These are phyloP conservation scores for Fusarium haematococcum DNA, from an alignment of 2,329 filamentous ascomycete genomes.

Conservation along the genomic window DNA sequence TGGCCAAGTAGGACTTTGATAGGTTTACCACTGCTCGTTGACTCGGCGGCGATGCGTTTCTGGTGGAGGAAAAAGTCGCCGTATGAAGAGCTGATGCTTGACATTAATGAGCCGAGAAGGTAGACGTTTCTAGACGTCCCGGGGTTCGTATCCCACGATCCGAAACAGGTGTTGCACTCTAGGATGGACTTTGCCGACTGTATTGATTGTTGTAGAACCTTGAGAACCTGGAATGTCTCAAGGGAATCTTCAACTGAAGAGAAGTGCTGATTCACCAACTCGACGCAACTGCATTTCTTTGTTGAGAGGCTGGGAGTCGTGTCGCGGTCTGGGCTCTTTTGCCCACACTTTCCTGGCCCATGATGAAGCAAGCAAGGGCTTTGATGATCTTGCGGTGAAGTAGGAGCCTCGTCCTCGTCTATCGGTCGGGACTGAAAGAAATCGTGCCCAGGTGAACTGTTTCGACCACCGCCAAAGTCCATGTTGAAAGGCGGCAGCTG, in stretches of 20 bases:
- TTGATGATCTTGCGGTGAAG: not conserved
- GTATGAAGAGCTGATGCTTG: not conserved
- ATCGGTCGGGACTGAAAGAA: not conserved
- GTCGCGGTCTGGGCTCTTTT: not conserved
- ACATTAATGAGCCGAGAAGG: not conserved
- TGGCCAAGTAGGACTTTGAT: not conserved
- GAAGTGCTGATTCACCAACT: not conserved
- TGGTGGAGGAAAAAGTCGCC: not conserved
- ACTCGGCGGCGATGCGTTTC: not conserved
- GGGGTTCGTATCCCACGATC: not conserved
- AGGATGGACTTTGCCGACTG: not conserved
- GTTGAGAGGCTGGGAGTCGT: not conserved
- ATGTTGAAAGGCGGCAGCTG: not conserved
- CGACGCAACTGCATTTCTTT: not conserved
- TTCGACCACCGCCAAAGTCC: not conserved
- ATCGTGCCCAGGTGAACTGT: not conserved
- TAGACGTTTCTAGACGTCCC: not conserved
- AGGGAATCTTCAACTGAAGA: not conserved
- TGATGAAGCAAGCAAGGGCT: not conserved
- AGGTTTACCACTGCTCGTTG: not conserved
- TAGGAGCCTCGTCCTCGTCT: not conserved
- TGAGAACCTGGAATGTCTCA: not conserved
- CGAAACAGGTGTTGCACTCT: not conserved
- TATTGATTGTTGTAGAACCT: not conserved
- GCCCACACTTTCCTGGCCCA: not conserved